Conservation (phyloP, 345 rosid genomes). For the Punica granatum region DNA sequence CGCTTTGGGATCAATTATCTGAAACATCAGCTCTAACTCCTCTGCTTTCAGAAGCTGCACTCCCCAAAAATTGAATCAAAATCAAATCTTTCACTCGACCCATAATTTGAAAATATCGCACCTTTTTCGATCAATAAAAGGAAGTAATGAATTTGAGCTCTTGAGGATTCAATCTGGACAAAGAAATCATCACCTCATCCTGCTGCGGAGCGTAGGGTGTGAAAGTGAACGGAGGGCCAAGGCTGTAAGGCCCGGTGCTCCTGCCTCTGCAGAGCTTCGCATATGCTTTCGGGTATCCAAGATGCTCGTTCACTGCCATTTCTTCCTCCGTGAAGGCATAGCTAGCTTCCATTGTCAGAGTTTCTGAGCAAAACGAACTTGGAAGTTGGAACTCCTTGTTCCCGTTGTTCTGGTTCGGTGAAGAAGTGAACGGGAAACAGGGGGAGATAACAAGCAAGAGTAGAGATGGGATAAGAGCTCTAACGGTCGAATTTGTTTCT, state of each 20-base stretch:
- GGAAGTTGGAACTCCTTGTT: constrained; percentile 2
- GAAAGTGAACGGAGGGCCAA: constrained; percentile 80
- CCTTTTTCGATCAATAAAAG: no score
- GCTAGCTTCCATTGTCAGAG: constrained; percentile 26
- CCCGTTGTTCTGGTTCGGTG: background rate
- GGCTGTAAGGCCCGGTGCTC: constrained; percentile 22
- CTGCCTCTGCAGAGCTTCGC: constrained; percentile 59
- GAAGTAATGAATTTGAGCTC: background rate
- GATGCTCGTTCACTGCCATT: constrained; percentile 46
- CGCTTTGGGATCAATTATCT: constrained; percentile 60
- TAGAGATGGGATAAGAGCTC: background rate
- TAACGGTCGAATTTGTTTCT: constrained; percentile 10
- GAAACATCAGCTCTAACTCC: constrained; percentile 59
- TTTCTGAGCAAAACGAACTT: background rate
- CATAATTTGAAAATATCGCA: no score
- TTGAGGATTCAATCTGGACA: background rate
- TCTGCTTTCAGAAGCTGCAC: constrained; percentile 38
- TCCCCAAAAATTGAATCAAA: constrained; percentile 1
- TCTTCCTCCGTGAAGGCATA: constrained; percentile 46
- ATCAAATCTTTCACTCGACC: no score
- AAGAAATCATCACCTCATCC: constrained; percentile 35
- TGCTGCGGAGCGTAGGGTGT: constrained; percentile 48
- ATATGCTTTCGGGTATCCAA: constrained; percentile 75
- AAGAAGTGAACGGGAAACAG: background rate
- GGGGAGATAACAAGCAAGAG: background rate